Evolutionary conservation across 805 yeast genomes (phyloP).

Genomic region (Starmerella cellae): DNA sequence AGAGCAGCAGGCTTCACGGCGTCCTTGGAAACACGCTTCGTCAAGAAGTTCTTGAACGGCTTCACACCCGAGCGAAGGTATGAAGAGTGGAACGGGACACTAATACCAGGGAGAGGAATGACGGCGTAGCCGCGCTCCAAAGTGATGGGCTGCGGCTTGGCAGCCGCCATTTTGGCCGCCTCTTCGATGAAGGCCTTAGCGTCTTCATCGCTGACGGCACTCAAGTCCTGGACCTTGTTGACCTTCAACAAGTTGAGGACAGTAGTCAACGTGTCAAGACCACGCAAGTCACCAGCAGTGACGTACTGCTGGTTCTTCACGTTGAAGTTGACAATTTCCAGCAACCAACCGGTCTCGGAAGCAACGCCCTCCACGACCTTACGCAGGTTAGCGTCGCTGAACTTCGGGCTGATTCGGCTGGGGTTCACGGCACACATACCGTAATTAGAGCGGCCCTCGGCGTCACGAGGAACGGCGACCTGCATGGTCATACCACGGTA

Average conservation of each 20-base stretch:
- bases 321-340: conserved; percentile 95
- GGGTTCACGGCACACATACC: conserved; percentile 99
- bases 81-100: conserved; percentile 99
- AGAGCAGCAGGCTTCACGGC: conserved; percentile 91
- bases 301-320: conserved; percentile 98
- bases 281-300: conserved; percentile 97
- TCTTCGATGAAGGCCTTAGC: conserved; percentile 77
- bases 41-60: conserved; percentile 95
- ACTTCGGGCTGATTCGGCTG: conserved; percentile 74
- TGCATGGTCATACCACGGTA: conserved; percentile 99
- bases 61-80: conserved; percentile 96
- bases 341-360: conserved; percentile 75
- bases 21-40: conserved; percentile 86
- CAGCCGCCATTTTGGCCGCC: conserved; percentile 64
- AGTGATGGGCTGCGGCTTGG: conserved; percentile 93
- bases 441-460: conserved; percentile 87
- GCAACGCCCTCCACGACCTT: conserved; percentile 85
- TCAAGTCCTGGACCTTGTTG: conserved; percentile 77
- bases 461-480: conserved; percentile 98
- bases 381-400: conserved; percentile 84
- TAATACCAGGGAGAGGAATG: conserved; percentile 94
- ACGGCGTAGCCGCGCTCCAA: conserved; percentile 97
- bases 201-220: conserved; percentile 78
- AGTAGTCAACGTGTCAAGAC: conserved; percentile 80
- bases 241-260: conserved; percentile 86